Evolutionary conservation across 805 yeast species (phyloP).

Genomic region (Jamesozyma lodderae): DNA sequence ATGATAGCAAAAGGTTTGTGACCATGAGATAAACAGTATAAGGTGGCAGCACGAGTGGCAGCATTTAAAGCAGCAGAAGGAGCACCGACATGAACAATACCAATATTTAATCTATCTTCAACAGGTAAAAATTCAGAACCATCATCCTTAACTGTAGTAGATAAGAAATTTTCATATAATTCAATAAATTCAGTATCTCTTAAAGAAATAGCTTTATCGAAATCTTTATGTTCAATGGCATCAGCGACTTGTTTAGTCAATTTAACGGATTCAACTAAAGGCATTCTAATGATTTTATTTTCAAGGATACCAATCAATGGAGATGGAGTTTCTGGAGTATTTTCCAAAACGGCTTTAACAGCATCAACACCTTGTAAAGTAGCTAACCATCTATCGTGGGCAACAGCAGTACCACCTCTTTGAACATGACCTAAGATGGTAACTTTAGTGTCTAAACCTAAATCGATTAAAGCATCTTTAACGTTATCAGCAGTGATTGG

Average conservation of each 20-base stretch:
- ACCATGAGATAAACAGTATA: constrained; percentile 81
- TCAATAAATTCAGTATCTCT: constrained; percentile 87
- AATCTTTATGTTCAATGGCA: constrained; percentile 72
- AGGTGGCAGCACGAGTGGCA: constrained; percentile 83
- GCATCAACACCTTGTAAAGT: constrained; percentile 98
- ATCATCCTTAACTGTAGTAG: constrained; percentile 61
- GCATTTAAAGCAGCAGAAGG: constrained; percentile 96
- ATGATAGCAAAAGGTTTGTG: constrained; percentile 85
- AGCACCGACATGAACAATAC: constrained; percentile 89
- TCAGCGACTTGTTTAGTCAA: constrained; percentile 83
- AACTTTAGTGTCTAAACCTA: constrained; percentile 89
- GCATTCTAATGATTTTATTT: constrained; percentile 76
- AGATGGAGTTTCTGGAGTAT: constrained; percentile 85
- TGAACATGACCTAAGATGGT: constrained; percentile 97
- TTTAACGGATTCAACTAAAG: constrained; percentile 82
- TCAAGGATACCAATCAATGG: constrained; percentile 89
- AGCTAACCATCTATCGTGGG: constrained; percentile 83
- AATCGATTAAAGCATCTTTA: constrained; percentile 66
- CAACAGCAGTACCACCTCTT: constrained; percentile 98
- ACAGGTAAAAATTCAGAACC: constrained; percentile 51
- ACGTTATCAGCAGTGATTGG: constrained; percentile 79
- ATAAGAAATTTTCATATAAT: constrained; percentile 61
- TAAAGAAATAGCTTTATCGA: constrained; percentile 75
- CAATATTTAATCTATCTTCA: constrained; percentile 59
- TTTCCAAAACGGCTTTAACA: constrained; percentile 80